These are phyloP conservation scores for Neofusicoccum parvum DNA, from an alignment of 2,329 filamentous ascomycete genomes.

Conservation along the genomic window DNA sequence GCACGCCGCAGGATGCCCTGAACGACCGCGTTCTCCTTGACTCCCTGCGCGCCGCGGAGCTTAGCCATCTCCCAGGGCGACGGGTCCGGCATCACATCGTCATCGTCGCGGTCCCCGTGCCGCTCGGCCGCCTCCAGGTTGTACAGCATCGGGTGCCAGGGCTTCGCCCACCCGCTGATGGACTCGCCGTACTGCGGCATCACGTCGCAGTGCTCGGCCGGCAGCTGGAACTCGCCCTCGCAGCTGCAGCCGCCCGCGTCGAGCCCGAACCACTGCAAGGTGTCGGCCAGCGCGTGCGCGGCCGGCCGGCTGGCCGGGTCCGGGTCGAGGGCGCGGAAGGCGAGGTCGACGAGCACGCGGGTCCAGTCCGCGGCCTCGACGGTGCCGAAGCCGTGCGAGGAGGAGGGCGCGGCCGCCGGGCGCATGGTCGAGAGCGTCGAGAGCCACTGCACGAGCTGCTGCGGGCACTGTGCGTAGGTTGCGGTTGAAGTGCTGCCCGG, in stretches of 20 bases:
- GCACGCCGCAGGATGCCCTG: neutral
- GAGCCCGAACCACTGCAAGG: neutral
- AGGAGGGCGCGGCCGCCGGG: neutral
- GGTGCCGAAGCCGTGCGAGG: neutral
- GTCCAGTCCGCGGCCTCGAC: neutral
- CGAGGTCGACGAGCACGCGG: neutral
- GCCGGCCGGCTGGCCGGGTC: neutral
- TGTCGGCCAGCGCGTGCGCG: neutral
- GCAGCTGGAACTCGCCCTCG: neutral
- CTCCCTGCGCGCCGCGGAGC: neutral
- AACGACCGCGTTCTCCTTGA: neutral
- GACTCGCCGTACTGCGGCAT: no score
- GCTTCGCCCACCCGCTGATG: no score
- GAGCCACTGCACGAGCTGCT: neutral
- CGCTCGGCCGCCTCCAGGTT: neutral
- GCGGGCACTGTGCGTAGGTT: neutral
- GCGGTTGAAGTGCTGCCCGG: neutral
- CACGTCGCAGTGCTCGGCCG: neutral
- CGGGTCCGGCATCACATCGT: neutral
- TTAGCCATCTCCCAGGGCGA: neutral
- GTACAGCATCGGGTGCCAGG: neutral
- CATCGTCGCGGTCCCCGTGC: neutral
- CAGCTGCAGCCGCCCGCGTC: neutral
- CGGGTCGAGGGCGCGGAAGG: neutral
- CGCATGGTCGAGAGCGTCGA: neutral